Evolutionary conservation across 2,329 filamentous ascomycete species (phyloP), one percentile per base, ranked within the genome.

Genomic region (Sarocladium kiliense): DNA sequence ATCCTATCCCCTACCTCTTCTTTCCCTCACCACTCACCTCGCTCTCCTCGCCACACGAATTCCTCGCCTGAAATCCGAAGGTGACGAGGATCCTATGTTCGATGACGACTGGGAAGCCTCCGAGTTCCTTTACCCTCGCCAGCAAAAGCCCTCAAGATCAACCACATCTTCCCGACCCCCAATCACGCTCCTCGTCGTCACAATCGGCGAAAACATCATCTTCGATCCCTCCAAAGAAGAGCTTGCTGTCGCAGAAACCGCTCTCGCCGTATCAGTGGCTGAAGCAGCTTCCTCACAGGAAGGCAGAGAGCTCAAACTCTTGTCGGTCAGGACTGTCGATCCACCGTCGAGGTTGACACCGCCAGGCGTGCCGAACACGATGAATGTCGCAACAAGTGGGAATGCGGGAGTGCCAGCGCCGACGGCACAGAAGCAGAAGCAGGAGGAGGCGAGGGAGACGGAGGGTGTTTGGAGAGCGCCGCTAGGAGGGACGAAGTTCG

Each of bases 81-180:
- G 84, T 56, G 93, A 97, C 72, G 94, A 99, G 74, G 94, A 99
- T 64, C 94, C 94, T 12, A 86, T 97, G 67, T 99, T 99, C 72
- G 88, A 97, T 74, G 94, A 99, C 73, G 94, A 99, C 74, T 99
- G 94, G 94, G 90, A 88, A 60, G 88, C 88, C 16, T 86, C 91
- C 1, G 79, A 84, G 18, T 86, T 85, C 56, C 76, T 99, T 27
- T 99, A 95, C 73, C 81, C 85, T 1, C 79, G 78, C 57, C 36
- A 55, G 27, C 25, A 71, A 14, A 64, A 62, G 32, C 64, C 62
- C 3, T 59, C 63, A 21, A 62, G 66, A 18, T 41, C 57, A 3
- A 63, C 64, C 0, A 36, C 47, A 3, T 19, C 47, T 51, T 67
- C 75, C 11, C 82, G 86, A 50, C 94, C 94, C 3, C 91, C 94